Conservation (phyloP, 306 rosid species). For the Medicago arabica region DNA sequence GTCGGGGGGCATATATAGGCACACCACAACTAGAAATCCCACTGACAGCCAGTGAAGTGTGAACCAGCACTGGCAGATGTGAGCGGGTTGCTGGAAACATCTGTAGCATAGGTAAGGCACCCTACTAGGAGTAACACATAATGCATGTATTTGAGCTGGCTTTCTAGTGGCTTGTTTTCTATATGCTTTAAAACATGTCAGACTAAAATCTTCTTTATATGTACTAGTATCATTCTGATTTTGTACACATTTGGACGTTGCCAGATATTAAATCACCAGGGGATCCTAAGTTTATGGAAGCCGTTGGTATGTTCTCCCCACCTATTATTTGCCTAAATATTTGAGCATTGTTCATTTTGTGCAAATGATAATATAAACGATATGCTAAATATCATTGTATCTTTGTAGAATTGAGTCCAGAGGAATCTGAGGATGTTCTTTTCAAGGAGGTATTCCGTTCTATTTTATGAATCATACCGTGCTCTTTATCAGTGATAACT, state of each 20-base stretch:
- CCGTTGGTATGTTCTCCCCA: conserved; percentile 71
- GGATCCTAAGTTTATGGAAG: conserved; percentile 95
- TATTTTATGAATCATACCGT: conserved; percentile 32
- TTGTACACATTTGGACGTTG: conserved; percentile 32
- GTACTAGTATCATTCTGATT: conserved; percentile 36
- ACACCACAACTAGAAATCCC: too few species aligned
- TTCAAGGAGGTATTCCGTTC: conserved; percentile 79
- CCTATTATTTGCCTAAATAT: conserved; percentile 32
- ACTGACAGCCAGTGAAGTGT: too few species aligned
- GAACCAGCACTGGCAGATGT: too few species aligned
- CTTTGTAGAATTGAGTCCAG: conserved; percentile 85
- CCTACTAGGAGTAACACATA: background rate
- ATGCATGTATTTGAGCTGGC: conserved; percentile 31
- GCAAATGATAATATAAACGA: conserved; percentile 36
- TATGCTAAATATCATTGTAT: conserved; percentile 41
- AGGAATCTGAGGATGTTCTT: conserved; percentile 98
- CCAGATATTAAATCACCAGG: conserved; percentile 88
- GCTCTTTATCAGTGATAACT: conserved; percentile 23
- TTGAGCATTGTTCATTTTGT: conserved; percentile 14
- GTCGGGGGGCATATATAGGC: too few species aligned
- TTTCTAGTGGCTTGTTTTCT: conserved; percentile 14
- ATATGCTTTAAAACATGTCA: background rate
- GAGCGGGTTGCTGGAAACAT: too few species aligned
- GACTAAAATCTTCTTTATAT: conserved; percentile 11
- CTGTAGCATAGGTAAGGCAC: too few species aligned